Evolutionary conservation across 306 rosid species (phyloP).

Genomic region (Astragalus glycyphyllos): DNA sequence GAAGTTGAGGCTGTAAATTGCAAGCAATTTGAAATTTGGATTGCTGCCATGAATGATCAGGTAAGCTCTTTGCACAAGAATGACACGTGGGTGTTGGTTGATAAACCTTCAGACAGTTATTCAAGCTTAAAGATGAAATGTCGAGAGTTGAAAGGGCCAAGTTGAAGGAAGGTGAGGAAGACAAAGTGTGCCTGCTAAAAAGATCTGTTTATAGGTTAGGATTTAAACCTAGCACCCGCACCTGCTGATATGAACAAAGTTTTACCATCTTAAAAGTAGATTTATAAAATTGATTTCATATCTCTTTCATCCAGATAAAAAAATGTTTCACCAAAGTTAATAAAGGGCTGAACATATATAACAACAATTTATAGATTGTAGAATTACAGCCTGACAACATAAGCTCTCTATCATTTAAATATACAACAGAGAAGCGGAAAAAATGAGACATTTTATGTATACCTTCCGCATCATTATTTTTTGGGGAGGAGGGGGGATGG

Average conservation of each 20-base stretch:
- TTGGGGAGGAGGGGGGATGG: slow-evolving; percentile 8
- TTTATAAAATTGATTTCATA: slow-evolving; percentile 25
- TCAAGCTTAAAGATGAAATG: too few relatives aligned
- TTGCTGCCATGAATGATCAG: too few relatives aligned
- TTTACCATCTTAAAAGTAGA: slow-evolving; percentile 1
- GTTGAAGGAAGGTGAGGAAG: too few relatives aligned
- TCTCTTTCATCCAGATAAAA: slow-evolving; percentile 12
- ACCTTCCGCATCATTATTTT: slow-evolving; percentile 6
- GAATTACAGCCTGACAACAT: slow-evolving; percentile 37
- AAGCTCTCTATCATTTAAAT: slow-evolving; percentile 27
- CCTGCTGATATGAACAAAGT: background rate
- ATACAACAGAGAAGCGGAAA: slow-evolving; percentile 12
- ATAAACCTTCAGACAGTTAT: too few relatives aligned
- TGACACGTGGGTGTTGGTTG: too few relatives aligned
- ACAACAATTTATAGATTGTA: slow-evolving; percentile 29
- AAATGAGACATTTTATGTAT: slow-evolving; percentile 16
- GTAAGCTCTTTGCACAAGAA: too few relatives aligned
- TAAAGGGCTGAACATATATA: background rate
- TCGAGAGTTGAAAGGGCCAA: too few relatives aligned
- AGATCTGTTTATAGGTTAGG: too few relatives aligned
- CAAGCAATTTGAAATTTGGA: too few relatives aligned
- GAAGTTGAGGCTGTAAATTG: too few relatives aligned
- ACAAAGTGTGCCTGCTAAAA: too few relatives aligned
- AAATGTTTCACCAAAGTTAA: slow-evolving; percentile 28
- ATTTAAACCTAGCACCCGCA: background rate